phyloP scores from a whole-genome alignment of 2,329 filamentous ascomycete genomes.

The Bretziella fagacearum region DNA sequence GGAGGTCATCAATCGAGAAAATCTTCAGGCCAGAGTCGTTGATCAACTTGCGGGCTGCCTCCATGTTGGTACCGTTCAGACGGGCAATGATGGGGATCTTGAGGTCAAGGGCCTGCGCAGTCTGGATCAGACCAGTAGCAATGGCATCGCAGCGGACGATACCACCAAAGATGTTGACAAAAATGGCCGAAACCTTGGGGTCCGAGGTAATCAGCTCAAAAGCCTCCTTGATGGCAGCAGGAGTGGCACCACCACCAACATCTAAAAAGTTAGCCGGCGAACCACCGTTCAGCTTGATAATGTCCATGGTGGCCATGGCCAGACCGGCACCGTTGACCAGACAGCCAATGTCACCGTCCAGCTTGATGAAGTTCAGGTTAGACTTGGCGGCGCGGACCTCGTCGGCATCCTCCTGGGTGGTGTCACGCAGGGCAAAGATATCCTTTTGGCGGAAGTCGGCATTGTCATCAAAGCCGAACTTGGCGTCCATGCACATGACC shows the following conservation, averaged over 20 bases:
- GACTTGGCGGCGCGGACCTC: slow-evolving; percentile 93
- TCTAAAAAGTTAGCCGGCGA: slow-evolving; percentile 96
- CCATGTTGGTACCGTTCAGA: slow-evolving; percentile 97
- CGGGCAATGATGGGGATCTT: slow-evolving; percentile 93
- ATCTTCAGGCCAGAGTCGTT: slow-evolving; percentile 98
- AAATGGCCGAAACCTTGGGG: slow-evolving; percentile 94
- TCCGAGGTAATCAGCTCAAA: slow-evolving; percentile 98
- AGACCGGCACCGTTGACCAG: slow-evolving; percentile 97
- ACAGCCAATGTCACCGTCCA: slow-evolving; percentile 97
- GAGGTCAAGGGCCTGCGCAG: slow-evolving; percentile 86
- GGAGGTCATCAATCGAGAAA: slow-evolving; percentile 97
- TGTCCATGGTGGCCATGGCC: slow-evolving; percentile 99
- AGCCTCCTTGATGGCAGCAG: slow-evolving; percentile 88
- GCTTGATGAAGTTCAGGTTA: slow-evolving; percentile 99
- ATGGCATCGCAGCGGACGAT: slow-evolving; percentile 98
- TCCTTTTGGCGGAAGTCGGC: slow-evolving; percentile 97
- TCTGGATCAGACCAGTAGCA: slow-evolving; percentile 86
- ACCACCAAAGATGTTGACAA: slow-evolving; percentile 99
- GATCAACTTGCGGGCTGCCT: slow-evolving; percentile 79
- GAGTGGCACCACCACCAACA: slow-evolving; percentile 92
- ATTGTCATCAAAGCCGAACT: slow-evolving; percentile 98
- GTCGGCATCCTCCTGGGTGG: slow-evolving; percentile 87
- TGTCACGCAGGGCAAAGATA: slow-evolving; percentile 83
- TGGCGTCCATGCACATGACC: slow-evolving; percentile 98
- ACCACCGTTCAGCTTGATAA: slow-evolving; percentile 98